A percentile compares a stretch with the other conserved stretches of the same genome.
Evolutionary conservation across 2,329 filamentous ascomycete genomes (phyloP).

Genomic region (Polychaeton citri): DNA sequence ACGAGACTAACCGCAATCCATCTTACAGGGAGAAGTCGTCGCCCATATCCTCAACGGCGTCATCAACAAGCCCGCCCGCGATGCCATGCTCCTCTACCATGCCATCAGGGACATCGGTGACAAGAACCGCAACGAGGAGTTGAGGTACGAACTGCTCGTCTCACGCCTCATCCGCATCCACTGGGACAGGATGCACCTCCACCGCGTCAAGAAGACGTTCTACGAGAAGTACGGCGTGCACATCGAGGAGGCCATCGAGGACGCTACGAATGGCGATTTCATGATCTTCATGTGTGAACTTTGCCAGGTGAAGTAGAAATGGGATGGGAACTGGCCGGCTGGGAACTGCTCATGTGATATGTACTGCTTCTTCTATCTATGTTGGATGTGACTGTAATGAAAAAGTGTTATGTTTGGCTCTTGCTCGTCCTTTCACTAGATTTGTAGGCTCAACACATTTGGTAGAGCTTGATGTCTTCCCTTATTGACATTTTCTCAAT

Average conservation of each 20-base stretch:
- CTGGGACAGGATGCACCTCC: constrained; percentile 78
- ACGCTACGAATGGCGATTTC: constrained; percentile 61
- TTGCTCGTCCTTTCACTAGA: too few species aligned
- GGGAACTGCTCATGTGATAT: too few species aligned
- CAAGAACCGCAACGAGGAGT: constrained; percentile 25
- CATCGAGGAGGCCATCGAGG: constrained; percentile 64
- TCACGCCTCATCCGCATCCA: constrained; percentile 78
- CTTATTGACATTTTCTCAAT: too few species aligned
- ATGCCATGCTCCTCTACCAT: constrained; percentile 81
- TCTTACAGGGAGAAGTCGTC: constrained; percentile 72
- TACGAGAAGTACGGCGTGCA: constrained; percentile 60
- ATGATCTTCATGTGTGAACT: constrained; percentile 22
- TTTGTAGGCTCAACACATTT: too few species aligned
- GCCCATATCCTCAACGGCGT: constrained; percentile 93
- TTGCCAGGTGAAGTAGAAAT: constrained; percentile 3
- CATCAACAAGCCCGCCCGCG: constrained; percentile 88
- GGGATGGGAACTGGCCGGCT: too few species aligned
- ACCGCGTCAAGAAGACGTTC: constrained; percentile 67
- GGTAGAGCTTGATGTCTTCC: too few species aligned
- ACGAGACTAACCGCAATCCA: too few species aligned
- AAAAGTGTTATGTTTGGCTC: too few species aligned
- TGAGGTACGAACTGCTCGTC: constrained; percentile 76
- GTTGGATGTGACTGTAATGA: too few species aligned
- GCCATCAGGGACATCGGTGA: constrained; percentile 50
- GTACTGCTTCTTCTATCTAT: too few species aligned